Evolutionary conservation across 495 filamentous ascomycete species (phyloP), one percentile per base, ranked within the genome.

Genomic region (Lophiotrema nucula): DNA sequence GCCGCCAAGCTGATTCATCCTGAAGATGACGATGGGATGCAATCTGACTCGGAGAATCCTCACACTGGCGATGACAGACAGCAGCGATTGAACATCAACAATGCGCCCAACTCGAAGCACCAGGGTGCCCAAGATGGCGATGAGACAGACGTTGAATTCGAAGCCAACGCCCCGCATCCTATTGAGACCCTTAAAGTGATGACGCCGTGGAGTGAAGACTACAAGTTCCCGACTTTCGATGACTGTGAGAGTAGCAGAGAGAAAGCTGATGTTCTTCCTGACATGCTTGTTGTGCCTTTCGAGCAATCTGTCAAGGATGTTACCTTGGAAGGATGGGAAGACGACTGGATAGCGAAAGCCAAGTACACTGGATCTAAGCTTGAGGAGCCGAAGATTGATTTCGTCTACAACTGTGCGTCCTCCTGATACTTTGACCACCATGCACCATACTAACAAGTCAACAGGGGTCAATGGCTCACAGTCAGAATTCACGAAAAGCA

Each of bases 391-490:
- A 75, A 72, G 47, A 73, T 76, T 41, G 74, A 76, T 47, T 76
- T 76, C 44, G 69, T 76, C 16, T 76, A 76, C 47, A 73, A 71
- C 24, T 76, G 74, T 64, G 44, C 48, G 60, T 47, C 15, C 21
- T 13, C 25, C 15, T 21, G 4, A 10, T 25, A 19, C n/a, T n/a
- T 18, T 19, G 15, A 11, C 0, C 19, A 10, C 23, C 25, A 47
- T 5, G 18, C 21, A 5, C 48, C 12, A 15, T 13, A 24, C 44
- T 54, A 47, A 59, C 39, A 6, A 22, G 18, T 6, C 35, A 13
- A 4, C 22, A 64, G 60, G 60, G 74, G 73, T 76, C 18, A 76
- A 76, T 49, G 74, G 74, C 6, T 73, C 73, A 16, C 73, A 76
- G 10, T 45, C 64, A 4, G 69, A 61, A 10, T 71, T 76, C 44